Percentiles rank a stretch among this genome's conserved stretches.
These are phyloP conservation scores for Wallacemonas sp. DNA, from an alignment of 208 protist genomes.

Conservation along the genomic window DNA sequence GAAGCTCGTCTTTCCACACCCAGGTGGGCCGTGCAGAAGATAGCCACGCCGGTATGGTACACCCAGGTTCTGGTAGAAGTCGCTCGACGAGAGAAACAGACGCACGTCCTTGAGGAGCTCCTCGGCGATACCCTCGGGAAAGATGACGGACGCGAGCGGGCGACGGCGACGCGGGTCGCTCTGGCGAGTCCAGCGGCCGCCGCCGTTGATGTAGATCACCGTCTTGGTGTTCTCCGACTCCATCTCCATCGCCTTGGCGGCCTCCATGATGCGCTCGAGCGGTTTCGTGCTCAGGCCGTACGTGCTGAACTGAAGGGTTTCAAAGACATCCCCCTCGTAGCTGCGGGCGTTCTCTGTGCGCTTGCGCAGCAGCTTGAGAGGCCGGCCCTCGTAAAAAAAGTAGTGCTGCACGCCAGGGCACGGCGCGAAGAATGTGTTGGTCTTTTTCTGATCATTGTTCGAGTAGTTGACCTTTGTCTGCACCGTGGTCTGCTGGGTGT, in stretches of 20 bases:
- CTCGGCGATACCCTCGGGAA: conserved; percentile 62
- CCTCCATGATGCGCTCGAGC: conserved; percentile 74
- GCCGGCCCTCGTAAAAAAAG: conserved; percentile 78
- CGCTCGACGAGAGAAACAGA: conserved; percentile 74
- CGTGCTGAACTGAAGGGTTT: conserved; percentile 79
- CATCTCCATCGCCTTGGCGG: conserved; percentile 61
- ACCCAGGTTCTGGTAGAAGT: conserved; percentile 93
- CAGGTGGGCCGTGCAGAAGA: conserved; percentile 94
- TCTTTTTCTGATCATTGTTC: conserved; percentile 64
- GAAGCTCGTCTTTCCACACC: conserved; percentile 94
- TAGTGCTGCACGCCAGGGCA: conserved; percentile 81
- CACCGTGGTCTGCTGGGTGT: conserved; percentile 82
- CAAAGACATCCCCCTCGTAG: conserved; percentile 80
- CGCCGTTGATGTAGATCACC: conserved; percentile 82
- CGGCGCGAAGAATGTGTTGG: conserved; percentile 70
- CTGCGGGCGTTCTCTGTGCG: conserved; percentile 57
- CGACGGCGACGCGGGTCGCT: conserved; percentile 70
- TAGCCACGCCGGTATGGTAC: conserved; percentile 96
- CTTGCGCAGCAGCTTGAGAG: conserved; percentile 73
- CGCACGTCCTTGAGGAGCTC: conserved; percentile 75
- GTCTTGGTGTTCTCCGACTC: conserved; percentile 79
- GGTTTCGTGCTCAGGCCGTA: conserved; percentile 50
- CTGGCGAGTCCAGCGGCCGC: conserved; percentile 75
- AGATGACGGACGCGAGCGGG: conserved; percentile 90
- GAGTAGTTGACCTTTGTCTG: conserved; percentile 52